phyloP scores from a whole-genome alignment of 345 rosid genomes.

The Streptanthus diversifolius region DNA sequence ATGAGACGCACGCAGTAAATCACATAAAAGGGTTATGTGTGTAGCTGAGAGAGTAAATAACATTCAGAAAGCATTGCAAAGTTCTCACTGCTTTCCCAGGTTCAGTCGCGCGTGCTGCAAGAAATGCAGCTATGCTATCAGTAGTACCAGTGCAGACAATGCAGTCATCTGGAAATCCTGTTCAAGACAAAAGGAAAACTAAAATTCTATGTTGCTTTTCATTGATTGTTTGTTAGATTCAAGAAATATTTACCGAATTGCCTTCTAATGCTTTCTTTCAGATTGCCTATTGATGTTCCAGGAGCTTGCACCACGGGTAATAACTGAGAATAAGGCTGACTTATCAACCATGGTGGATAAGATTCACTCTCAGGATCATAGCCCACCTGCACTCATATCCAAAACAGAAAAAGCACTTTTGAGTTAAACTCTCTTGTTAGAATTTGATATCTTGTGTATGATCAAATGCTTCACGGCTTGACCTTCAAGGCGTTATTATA shows the following conservation, averaged over 20 bases:
- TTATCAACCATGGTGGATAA: conserved; percentile 79
- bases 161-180: conserved; percentile 80
- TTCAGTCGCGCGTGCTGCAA: conserved; percentile 77
- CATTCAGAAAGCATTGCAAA: conserved; percentile 11
- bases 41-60: not conserved
- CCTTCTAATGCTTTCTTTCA: conserved; percentile 54
- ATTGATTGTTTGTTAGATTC: not conserved
- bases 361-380: conserved; percentile 87
- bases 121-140: conserved; percentile 95
- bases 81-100: conserved; percentile 83
- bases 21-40: not conserved
- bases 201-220: not conserved
- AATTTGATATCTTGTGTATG: not conserved
- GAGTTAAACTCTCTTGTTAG: not conserved
- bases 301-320: conserved; percentile 78
- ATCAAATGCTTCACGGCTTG: not conserved
- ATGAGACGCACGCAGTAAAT: not conserved
- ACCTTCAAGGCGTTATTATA: conserved; percentile 93
- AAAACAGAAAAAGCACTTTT: not conserved
- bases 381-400: conserved; percentile 54
- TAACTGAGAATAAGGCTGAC: conserved; percentile 72
- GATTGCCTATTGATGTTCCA: conserved; percentile 59
- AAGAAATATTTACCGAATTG: conserved; percentile 46
- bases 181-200: conserved; percentile 14
- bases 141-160: conserved; percentile 83